Evolutionary conservation across 495 filamentous ascomycete species (phyloP).

Genomic region (Glonium stellatum): DNA sequence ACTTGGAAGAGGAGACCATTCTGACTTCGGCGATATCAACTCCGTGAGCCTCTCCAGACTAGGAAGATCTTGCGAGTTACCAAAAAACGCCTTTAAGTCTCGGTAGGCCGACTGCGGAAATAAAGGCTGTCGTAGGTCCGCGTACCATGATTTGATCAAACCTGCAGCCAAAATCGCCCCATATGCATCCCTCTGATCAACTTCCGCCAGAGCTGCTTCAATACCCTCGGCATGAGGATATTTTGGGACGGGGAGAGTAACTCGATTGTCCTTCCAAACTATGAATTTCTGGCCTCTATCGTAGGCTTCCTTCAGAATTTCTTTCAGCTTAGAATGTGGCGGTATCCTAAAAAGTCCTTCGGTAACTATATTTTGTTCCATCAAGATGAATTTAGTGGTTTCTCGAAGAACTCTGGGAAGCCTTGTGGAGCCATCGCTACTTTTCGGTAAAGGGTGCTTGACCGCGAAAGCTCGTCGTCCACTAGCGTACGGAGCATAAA

Average conservation of each 20-base stretch:
- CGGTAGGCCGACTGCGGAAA: conserved; percentile 43
- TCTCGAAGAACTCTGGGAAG: conserved; percentile 48
- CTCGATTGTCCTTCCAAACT: conserved; percentile 41
- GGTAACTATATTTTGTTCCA: conserved; percentile 38
- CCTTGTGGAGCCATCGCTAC: conserved; percentile 36
- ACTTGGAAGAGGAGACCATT: conserved; percentile 35
- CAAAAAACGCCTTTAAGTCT: conserved; percentile 34
- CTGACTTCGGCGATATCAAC: conserved; percentile 34
- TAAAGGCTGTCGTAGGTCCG: conserved; percentile 46
- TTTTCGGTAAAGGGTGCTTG: conserved; percentile 39
- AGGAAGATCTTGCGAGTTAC: conserved; percentile 27
- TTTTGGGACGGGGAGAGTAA: conserved; percentile 28
- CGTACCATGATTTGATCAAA: conserved; percentile 51
- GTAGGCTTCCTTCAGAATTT: conserved; percentile 47
- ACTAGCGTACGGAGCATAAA: conserved; percentile 44
- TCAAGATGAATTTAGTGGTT: conserved; percentile 45
- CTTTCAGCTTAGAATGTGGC: conserved; percentile 41
- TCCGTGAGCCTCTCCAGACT: conserved; percentile 30
- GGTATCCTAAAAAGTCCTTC: conserved; percentile 50
- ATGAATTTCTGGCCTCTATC: conserved; percentile 48
- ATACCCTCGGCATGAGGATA: conserved; percentile 26
- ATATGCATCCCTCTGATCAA: conserved; percentile 44
- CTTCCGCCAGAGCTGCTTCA: conserved; percentile 34
- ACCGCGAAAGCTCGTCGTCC: conserved; percentile 41
- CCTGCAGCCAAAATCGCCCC: conserved; percentile 45